These are phyloP conservation scores for Quambalaria eucalypti DNA, from an alignment of 1,284 basidiomycete species.

Conservation along the genomic window DNA sequence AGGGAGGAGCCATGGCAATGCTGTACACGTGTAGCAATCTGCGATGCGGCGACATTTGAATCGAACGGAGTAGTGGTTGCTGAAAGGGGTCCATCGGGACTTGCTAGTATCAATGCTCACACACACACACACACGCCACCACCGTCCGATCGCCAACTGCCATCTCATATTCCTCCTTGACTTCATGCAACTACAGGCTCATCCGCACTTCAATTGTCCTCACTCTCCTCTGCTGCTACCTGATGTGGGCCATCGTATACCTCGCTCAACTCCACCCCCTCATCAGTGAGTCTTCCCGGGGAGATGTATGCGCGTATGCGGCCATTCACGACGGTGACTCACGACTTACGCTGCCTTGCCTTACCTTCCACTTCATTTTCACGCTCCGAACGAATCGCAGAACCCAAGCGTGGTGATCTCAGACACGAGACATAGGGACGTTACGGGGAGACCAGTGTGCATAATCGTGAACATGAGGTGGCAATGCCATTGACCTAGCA, in stretches of 20 bases:
- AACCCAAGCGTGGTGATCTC: neutral
- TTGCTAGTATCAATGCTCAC: no score
- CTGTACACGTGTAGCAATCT: no score
- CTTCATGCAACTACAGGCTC: no score
- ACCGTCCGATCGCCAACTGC: neutral
- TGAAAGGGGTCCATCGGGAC: no score
- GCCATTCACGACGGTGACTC: neutral
- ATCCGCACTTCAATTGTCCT: constrained; percentile 37
- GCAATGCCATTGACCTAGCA: no score
- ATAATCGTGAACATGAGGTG: neutral
- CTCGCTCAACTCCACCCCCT: constrained; percentile 45
- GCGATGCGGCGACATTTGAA: no score
- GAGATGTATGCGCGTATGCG: neutral
- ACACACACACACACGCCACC: no score
- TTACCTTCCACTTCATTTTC: neutral
- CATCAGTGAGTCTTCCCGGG: constrained; percentile 31
- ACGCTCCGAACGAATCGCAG: no score
- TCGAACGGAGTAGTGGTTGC: no score
- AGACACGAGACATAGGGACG: neutral
- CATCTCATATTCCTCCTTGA: neutral
- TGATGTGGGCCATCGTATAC: constrained; percentile 47
- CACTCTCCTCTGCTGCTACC: constrained; percentile 42
- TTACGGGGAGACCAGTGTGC: neutral
- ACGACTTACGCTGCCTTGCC: neutral
- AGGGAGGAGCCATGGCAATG: no score